These are phyloP conservation scores for Coemansia sp. DNA, from an alignment of 192 early-diverging fungal genomes.

Conservation along the genomic window DNA sequence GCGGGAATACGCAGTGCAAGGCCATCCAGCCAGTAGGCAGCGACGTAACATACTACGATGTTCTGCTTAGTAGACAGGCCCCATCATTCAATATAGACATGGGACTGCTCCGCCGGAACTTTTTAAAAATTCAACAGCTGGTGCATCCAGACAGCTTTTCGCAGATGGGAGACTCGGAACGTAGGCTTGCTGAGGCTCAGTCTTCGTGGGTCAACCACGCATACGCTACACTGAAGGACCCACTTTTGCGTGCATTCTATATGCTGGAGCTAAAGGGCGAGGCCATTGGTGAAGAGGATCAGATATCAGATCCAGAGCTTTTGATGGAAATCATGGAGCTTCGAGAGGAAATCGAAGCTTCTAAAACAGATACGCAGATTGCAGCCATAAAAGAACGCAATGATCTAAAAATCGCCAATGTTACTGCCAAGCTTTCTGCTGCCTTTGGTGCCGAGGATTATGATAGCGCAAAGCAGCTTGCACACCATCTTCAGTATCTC, in stretches of 20 bases:
- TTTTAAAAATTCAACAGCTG: constrained; percentile 73
- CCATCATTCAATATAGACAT: constrained; percentile 68
- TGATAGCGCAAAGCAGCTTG: constrained; percentile 61
- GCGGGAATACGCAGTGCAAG: constrained; percentile 59
- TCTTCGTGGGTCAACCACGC: constrained; percentile 88
- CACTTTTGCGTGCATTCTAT: constrained; percentile 79
- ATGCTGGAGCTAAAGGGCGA: constrained; percentile 64
- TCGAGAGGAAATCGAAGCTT: constrained; percentile 74
- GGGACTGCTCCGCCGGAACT: constrained; percentile 61
- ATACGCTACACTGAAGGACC: constrained; percentile 75
- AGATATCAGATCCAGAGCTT: constrained; percentile 65
- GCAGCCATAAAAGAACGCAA: constrained; percentile 62
- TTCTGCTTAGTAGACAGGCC: constrained; percentile 48
- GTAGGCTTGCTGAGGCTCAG: constrained; percentile 54
- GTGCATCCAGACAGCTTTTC: constrained; percentile 87
- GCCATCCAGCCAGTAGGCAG: constrained; percentile 59
- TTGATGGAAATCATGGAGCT: constrained; percentile 83
- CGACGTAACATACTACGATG: constrained; percentile 62
- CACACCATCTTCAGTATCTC: constrained; percentile 72
- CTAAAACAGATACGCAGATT: constrained; percentile 62
- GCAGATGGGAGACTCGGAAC: constrained; percentile 37
- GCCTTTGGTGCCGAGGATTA: constrained; percentile 62
- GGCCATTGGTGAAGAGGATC: constrained; percentile 64
- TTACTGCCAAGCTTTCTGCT: constrained; percentile 38
- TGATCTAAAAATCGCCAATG: constrained; percentile 51